phyloP scores from a whole-genome alignment of 1,139 yeast genomes.

The Scheffersomyces stambukii region DNA sequence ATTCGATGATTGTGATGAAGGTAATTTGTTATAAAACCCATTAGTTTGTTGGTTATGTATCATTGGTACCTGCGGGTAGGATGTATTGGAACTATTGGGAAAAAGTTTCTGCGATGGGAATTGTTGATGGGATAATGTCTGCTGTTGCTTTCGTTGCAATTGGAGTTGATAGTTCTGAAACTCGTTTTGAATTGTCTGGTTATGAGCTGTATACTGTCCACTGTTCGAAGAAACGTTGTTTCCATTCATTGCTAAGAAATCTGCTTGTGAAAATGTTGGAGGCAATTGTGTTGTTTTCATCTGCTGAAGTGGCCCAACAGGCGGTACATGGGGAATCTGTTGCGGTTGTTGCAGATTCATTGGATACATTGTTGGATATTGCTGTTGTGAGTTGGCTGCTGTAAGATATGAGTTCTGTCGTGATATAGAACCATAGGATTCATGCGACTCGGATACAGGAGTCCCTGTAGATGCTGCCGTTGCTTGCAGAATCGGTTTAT shows the following conservation, averaged over 20 bases:
- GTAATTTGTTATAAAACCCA: conserved; percentile 5
- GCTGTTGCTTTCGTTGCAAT: conserved; percentile 19
- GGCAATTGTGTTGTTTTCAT: conserved; percentile 14
- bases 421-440: conserved; percentile 13
- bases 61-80: too few relatives aligned
- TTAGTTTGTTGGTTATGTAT: too few relatives aligned
- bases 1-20: conserved; percentile 42
- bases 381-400: conserved; percentile 2
- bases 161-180: conserved; percentile 29
- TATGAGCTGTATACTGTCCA: too few relatives aligned
- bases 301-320: too few relatives aligned
- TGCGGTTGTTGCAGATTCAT: conserved; percentile 20
- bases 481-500: conserved; percentile 12
- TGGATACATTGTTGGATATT: conserved; percentile 13
- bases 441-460: conserved; percentile 12
- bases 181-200: conserved; percentile 22
- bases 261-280: conserved; percentile 20
- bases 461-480: conserved; percentile 10
- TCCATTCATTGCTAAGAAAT: conserved; percentile 18
- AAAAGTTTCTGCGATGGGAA: conserved; percentile 9
- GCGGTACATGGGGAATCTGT: too few relatives aligned
- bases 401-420: conserved; percentile 10
- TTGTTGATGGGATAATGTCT: conserved; percentile 13
- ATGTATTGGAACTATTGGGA: conserved; percentile 1
- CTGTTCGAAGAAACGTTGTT: neutral